Percentiles rank a stretch among this genome's conserved stretches.
These are phyloP conservation scores for Schizosaccharomyces cryophilus DNA, from an alignment of 805 yeast genomes.

Conservation along the genomic window DNA sequence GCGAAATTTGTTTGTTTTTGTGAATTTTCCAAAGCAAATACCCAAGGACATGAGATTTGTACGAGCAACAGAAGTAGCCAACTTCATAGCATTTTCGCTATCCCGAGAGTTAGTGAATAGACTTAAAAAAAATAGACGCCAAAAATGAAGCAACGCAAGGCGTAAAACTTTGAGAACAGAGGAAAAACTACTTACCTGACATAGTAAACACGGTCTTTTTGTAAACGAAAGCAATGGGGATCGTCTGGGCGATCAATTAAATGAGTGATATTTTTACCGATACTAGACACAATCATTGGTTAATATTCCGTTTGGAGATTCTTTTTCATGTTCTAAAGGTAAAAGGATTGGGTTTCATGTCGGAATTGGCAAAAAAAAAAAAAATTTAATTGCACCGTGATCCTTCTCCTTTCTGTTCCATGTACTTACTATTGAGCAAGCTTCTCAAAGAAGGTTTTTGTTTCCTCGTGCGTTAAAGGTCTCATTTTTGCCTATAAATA, in stretches of 20 bases:
- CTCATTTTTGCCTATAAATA: neutral
- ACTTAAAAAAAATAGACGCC: neutral
- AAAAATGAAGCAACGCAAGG: neutral
- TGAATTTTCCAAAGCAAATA: constrained; percentile 82
- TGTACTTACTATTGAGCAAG: constrained; percentile 45
- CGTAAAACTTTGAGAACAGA: neutral
- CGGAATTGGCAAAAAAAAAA: no score
- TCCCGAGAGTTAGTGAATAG: neutral
- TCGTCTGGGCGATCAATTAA: constrained; percentile 60
- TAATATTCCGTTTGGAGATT: neutral
- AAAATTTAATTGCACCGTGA: no score
- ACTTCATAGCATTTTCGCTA: constrained; percentile 18
- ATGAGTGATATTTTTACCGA: constrained; percentile 82
- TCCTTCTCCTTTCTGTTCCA: no score
- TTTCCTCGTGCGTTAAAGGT: constrained; percentile 27
- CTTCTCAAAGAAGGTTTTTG: constrained; percentile 85
- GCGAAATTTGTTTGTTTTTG: constrained; percentile 90
- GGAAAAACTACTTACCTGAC: constrained; percentile 19
- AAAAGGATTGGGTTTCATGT: no score
- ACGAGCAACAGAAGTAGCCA: constrained; percentile 79
- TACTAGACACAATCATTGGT: constrained; percentile 11
- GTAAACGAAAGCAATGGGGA: constrained; percentile 85
- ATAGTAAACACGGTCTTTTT: constrained; percentile 89
- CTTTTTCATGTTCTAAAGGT: neutral
- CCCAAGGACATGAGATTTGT: constrained; percentile 80